Evolutionary conservation across 805 yeast genomes (phyloP).

Genomic region (Metschnikowia orientalis): DNA sequence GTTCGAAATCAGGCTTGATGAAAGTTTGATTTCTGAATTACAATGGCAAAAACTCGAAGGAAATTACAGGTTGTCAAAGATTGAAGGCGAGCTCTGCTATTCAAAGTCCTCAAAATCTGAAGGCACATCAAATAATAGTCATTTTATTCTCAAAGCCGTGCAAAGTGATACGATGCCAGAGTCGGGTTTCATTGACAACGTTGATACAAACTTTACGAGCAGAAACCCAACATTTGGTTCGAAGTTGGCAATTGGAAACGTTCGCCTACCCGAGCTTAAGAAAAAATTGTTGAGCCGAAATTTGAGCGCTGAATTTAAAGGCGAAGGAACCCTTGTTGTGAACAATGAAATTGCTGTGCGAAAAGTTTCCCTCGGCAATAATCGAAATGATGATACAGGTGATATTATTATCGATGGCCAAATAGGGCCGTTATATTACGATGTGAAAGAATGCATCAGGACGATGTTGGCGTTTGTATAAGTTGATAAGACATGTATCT

Average conservation of each 20-base stretch:
- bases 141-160: constrained; percentile 8
- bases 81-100: constrained; percentile 58
- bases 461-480: constrained; percentile 72
- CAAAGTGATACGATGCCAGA: background rate
- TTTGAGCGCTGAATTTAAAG: constrained; percentile 79
- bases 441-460: constrained; percentile 66
- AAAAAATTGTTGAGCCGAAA: constrained; percentile 54
- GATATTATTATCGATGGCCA: constrained; percentile 82
- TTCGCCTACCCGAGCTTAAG: constrained; percentile 75
- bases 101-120: constrained; percentile 24
- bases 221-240: constrained; percentile 13
- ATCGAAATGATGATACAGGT: constrained; percentile 58
- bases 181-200: background rate
- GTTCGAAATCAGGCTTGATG: constrained; percentile 66
- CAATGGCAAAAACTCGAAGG: constrained; percentile 85
- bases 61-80: constrained; percentile 77
- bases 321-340: constrained; percentile 88
- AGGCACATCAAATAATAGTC: constrained; percentile 1
- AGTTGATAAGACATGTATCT: background rate
- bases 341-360: constrained; percentile 72
- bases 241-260: constrained; percentile 76
- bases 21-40: constrained; percentile 52
- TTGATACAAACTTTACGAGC: background rate
- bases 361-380: constrained; percentile 47
- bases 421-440: constrained; percentile 69